A percentile compares a stretch with the other conserved stretches of the same genome.
Evolutionary conservation across 164 flowering plant genomes (phyloP).

Genomic region (Cinnamomum chago): DNA sequence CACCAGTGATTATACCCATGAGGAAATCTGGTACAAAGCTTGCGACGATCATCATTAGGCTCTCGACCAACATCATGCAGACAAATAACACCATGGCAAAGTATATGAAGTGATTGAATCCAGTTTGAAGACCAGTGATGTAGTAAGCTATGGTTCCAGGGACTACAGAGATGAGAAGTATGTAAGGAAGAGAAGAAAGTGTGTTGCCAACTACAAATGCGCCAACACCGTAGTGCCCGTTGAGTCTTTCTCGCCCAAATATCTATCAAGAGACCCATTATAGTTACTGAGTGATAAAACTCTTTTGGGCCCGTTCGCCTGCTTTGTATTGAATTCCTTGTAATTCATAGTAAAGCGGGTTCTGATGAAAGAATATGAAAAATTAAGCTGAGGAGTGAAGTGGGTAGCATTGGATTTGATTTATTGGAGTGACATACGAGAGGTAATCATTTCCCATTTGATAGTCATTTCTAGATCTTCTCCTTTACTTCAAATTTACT

Average conservation of each 20-base stretch:
- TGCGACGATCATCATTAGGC: constrained; percentile 65
- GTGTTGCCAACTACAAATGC: constrained; percentile 54
- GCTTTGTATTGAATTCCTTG: too few species aligned
- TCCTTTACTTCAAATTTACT: too few species aligned
- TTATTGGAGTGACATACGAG: too few species aligned
- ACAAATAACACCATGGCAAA: constrained; percentile 28
- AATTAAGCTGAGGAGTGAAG: too few species aligned
- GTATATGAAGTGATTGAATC: constrained; percentile 31
- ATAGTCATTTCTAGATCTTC: too few species aligned
- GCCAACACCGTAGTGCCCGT: constrained; percentile 51
- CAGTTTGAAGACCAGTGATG: constrained; percentile 34
- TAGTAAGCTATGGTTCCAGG: constrained; percentile 52
- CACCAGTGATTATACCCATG: constrained; percentile 54
- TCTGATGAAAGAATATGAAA: too few species aligned
- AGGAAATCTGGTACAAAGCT: constrained; percentile 58
- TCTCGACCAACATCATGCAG: constrained; percentile 46
- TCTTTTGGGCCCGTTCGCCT: too few species aligned
- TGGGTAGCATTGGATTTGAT: too few species aligned
- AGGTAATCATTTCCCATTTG: too few species aligned
- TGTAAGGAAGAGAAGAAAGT: constrained; percentile 49
- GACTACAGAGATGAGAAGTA: constrained; percentile 37
- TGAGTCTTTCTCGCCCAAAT: constrained; percentile 47
- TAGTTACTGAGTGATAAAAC: too few species aligned
- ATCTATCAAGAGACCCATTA: constrained; percentile 19
- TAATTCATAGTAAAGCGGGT: too few species aligned